These are phyloP conservation scores for Spirogloea muscicola DNA, from an alignment of 139 green algal species.

Conservation along the genomic window DNA sequence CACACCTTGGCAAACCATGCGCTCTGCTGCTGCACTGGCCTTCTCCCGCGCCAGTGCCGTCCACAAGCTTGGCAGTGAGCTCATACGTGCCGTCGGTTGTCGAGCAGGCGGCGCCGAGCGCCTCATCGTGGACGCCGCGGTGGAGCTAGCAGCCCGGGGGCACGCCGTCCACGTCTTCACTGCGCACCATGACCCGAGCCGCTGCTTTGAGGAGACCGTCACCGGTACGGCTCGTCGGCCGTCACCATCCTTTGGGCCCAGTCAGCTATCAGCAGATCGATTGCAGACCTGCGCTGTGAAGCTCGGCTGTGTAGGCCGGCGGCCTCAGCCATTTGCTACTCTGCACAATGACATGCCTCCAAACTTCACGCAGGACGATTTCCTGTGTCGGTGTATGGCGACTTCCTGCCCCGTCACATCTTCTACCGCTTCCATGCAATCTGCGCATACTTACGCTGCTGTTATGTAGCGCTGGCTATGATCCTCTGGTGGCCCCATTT, in stretches of 20 bases:
- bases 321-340: not conserved
- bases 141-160: conserved; percentile 68
- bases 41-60: no score
- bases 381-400: conserved; percentile 65
- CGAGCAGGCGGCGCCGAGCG: conserved; percentile 77
- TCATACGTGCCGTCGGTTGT: no score
- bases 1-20: no score
- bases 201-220: conserved; percentile 88
- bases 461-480: conserved; percentile 64
- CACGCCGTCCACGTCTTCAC: conserved; percentile 85
- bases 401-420: conserved; percentile 82
- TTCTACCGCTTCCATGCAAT: conserved; percentile 64
- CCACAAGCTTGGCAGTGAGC: no score
- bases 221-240: conserved; percentile 7
- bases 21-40: no score
- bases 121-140: conserved; percentile 89
- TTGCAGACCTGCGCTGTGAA: no score
- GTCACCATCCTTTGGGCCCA: no score
- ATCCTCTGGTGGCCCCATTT: conserved; percentile 57
- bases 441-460: conserved; percentile 82
- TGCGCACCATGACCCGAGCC: conserved; percentile 71
- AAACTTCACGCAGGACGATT: conserved; percentile 72
- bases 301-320: not conserved
- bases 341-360: no score
- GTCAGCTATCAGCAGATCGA: no score